Percentiles rank a stretch among this genome's conserved stretches.
phyloP scores from a whole-genome alignment of 768 basidiomycete species.

The Brasilioporus rufonigricans region DNA sequence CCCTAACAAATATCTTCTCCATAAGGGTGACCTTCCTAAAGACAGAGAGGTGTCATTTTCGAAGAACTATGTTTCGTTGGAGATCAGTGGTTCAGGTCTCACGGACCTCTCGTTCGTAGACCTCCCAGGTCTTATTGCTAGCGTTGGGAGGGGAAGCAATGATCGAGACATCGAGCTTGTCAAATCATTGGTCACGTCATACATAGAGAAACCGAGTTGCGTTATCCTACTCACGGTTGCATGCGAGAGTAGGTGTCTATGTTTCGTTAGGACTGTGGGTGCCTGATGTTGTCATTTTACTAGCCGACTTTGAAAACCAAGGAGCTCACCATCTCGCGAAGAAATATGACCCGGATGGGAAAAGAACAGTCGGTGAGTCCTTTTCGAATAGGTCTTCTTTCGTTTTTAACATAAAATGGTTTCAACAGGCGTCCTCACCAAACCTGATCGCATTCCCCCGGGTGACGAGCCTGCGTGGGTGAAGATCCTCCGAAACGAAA shows the following conservation, averaged over 20 bases:
- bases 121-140: conserved; percentile 63
- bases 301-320: conserved; percentile 74
- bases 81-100: conserved; percentile 57
- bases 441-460: not conserved
- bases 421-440: no score
- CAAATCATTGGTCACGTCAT: conserved; percentile 51
- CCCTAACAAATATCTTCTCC: conserved; percentile 11
- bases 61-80: conserved; percentile 52
- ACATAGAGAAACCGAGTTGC: conserved; percentile 65
- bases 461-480: conserved; percentile 47
- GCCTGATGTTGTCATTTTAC: not conserved
- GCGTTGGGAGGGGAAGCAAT: conserved; percentile 47
- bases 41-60: conserved; percentile 41
- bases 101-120: conserved; percentile 67
- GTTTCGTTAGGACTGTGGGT: not conserved
- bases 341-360: conserved; percentile 56
- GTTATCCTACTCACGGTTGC: conserved; percentile 68
- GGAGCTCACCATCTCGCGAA: conserved; percentile 68
- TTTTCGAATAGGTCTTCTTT: conserved; percentile 20
- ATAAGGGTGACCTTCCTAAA: not conserved
- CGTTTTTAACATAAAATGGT: no score
- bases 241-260: conserved; percentile 25
- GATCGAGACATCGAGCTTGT: conserved; percentile 61
- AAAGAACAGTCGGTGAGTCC: conserved; percentile 63
- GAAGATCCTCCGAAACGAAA: conserved; percentile 47